Base-by-base conservation (phyloP, 805 yeast genomes). In the Torulaspora quercuum region DNA sequence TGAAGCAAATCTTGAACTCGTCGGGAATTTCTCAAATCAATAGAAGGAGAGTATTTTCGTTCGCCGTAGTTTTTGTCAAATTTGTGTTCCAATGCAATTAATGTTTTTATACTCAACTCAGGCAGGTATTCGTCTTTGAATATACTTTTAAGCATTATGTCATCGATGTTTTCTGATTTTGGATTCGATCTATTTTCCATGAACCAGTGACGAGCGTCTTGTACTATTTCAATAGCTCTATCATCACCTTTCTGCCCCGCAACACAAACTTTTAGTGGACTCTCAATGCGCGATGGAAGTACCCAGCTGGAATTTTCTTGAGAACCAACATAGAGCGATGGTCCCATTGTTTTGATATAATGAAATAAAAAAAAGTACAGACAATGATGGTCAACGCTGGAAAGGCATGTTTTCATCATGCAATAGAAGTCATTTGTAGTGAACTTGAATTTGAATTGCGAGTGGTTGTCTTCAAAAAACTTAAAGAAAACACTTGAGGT, bases 381-480 rank as follows among this genome's bases (percentile, higher is more conserved):
- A n/a, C 38, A 13, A 19, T 33, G 37, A 18, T 29, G 37, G 9
- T 41, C 41, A 7, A 38, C 25, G 8, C 41, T 38, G n/a, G 28
- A 15, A 8, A 29, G 20, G 29, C 42, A 40, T 10, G 47, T 25
- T 22, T 33, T 38, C 32, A 46, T 41, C 40, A 41, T 39, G 28
- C 25, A 34, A 8, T 34, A 44, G 31, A 42, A 50, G 28, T 50
- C 55, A 24, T 35, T 30, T 1, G 39, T 27, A 10, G 40, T 48
- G 27, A 48, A 46, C 5, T 31, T 30, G 23, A 37, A 41, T 2
- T 22, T 39, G 5, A 35, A 12, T 5, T 33, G 26, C 2, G 14
- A 19, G n/a, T 16, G 29, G 5, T 30, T 33, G 8, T 39, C 27
- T 16, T 31, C 39, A 8, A 49, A 19, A 25, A 36, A 45, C 14